Evolutionary conservation across 2,329 filamentous ascomycete species (phyloP), one percentile per base, ranked within the genome.

Genomic region (Phaeoacremonium minimum): DNA sequence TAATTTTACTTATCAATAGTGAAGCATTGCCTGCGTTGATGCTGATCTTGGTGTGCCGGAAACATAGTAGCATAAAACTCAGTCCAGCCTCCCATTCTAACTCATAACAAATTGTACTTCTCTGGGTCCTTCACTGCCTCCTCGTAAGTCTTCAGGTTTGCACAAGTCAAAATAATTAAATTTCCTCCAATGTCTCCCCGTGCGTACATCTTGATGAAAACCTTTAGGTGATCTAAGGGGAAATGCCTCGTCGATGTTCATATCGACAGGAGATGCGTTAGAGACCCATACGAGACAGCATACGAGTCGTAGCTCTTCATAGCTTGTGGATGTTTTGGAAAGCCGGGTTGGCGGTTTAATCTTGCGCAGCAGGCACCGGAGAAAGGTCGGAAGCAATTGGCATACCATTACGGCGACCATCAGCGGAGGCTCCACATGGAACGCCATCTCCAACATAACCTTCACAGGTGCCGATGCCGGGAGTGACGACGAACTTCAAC

Each of bases 21-120:
- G 8, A 33, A 46, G 14, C 48, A 49, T 22, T 44, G 46, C 12
- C 47, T 36, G 15, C 47, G 42, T 35, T 46, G 35, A 18, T 47
- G 44, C 4, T 48, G 46, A 28, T 49, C 41, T 18, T 49, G 46
- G 38, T 49, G 42, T 7, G 42, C 44, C 3, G 47, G 46, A 18
- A 49, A 49, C 42, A 48, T 42, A 26, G 44, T 46, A 6, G 42
- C 36, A 18, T 47, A 49, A 13, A 49, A 49, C 37, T 49, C 44
- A 6, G 47, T 33, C 47, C 44, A 49, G 3, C 47, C 44, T 12
- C 46, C 47, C 47, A 49, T 48, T 6, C 46, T 42, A n/a, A 48
- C 44, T 5, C 47, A 40, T 2, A 49, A 8, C 13, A 49, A 42
- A 15, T 47, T 46, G 18, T 48, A 49, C 13, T 44, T 43, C 30